Evolutionary conservation across 1,139 yeast species (phyloP).

Genomic region (Kurtzmaniella natalensis): DNA sequence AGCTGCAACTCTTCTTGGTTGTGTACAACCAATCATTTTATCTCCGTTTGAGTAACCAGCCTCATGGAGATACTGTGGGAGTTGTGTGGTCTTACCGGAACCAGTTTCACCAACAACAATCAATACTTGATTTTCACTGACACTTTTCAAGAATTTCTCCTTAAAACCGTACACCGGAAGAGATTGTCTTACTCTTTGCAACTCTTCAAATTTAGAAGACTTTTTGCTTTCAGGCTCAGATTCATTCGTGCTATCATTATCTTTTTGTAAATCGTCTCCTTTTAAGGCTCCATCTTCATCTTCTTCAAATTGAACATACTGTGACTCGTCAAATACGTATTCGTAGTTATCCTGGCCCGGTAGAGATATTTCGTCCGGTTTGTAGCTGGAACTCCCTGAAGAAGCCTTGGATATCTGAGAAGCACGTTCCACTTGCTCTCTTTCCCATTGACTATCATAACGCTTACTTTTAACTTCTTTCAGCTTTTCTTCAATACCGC

Average conservation of each 20-base stretch:
- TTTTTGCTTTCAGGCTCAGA: conserved; percentile 21
- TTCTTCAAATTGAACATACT: conserved; percentile 61
- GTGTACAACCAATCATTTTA: conserved; percentile 78
- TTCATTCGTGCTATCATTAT: conserved; percentile 20
- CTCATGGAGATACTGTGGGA: conserved; percentile 84
- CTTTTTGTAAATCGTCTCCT: conserved; percentile 17
- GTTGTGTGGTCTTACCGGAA: conserved; percentile 93
- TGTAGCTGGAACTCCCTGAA: conserved; percentile 21
- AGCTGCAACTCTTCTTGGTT: conserved; percentile 95
- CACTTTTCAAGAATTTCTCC: conserved; percentile 56
- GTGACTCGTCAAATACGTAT: conserved; percentile 78
- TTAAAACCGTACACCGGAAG: conserved; percentile 76
- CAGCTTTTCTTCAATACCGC: conserved; percentile 12
- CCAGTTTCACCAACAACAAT: conserved; percentile 97
- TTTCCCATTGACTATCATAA: conserved; percentile 59
- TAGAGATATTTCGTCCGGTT: conserved; percentile 42
- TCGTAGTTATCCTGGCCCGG: conserved; percentile 58
- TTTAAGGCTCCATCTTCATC: conserved; percentile 35
- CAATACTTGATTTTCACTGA: conserved; percentile 64
- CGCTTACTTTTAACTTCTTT: conserved; percentile 12
- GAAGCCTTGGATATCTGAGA: conserved; percentile 12
- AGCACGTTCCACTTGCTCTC: conserved; percentile 55
- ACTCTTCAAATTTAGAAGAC: conserved; percentile 33
- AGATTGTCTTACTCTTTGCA: conserved; percentile 51
- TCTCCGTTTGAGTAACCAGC: conserved; percentile 63